phyloP scores from a whole-genome alignment of 441 rosid genomes.

The Populus hybrid region DNA sequence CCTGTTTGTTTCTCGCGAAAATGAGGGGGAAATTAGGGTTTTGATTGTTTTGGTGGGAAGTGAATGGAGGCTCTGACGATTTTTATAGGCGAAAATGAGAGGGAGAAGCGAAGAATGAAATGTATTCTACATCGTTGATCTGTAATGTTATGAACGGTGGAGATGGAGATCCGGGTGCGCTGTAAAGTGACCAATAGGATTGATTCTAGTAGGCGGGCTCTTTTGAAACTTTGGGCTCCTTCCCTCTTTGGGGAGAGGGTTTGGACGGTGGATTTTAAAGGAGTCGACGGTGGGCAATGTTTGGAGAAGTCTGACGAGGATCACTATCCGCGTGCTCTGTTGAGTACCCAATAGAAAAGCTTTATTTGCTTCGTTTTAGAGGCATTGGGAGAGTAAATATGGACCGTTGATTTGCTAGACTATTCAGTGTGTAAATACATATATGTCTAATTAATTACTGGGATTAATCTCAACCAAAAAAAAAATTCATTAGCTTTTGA shows the following conservation, averaged over 20 bases:
- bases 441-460: background rate
- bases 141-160: background rate
- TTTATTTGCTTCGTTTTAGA: background rate
- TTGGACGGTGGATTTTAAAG: background rate
- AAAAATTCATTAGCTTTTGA: no score
- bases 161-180: background rate
- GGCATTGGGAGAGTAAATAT: no score
- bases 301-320: slow-evolving; percentile 1
- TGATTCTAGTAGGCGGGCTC: slow-evolving; percentile 1
- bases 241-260: background rate
- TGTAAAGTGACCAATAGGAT: background rate
- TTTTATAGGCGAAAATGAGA: background rate
- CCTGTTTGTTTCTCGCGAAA: background rate
- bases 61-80: background rate
- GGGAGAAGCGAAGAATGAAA: background rate
- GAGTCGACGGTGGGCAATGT: slow-evolving; percentile 11
- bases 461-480: background rate
- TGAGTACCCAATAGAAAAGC: slow-evolving; percentile 3
- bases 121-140: background rate
- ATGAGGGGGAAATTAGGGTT: no score
- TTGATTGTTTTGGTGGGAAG: background rate
- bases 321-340: slow-evolving; percentile 12
- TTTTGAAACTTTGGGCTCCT: slow-evolving; percentile 6
- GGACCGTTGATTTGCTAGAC: background rate
- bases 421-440: no score